A percentile compares a stretch with the other conserved stretches of the same genome.
phyloP scores from a whole-genome alignment of 2,329 filamentous ascomycete species.

The Diaporthe longicolla region DNA sequence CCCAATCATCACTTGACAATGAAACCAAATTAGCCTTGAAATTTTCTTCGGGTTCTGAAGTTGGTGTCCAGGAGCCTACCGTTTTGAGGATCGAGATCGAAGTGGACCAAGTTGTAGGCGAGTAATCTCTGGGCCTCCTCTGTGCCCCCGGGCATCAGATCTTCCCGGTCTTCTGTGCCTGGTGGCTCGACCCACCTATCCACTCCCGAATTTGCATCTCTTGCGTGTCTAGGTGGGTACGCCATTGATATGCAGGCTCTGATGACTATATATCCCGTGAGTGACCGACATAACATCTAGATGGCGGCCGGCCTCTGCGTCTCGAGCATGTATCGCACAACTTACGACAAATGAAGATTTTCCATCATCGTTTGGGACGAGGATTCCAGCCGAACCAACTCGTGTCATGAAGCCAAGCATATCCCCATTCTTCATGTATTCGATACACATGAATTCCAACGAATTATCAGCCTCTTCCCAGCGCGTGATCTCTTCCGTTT shows the following conservation, averaged over 20 bases:
- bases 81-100: constrained; percentile 14
- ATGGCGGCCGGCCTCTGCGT: neutral
- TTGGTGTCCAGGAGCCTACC: neutral
- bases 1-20: neutral
- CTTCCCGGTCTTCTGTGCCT: neutral
- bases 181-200: constrained; percentile 1
- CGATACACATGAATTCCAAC: constrained; percentile 19
- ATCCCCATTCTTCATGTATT: constrained; percentile 23
- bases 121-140: neutral
- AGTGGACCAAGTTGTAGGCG: constrained; percentile 3
- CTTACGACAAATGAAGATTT: constrained; percentile 23
- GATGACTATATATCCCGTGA: neutral
- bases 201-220: neutral
- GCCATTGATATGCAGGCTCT: constrained; percentile 20
- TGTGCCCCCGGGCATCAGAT: neutral
- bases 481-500: neutral
- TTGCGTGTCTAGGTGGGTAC: neutral
- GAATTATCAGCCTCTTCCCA: constrained; percentile 15
- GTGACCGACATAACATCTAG: neutral
- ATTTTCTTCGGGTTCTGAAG: too few relatives aligned
- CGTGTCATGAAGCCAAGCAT: neutral
- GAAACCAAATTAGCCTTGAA: neutral
- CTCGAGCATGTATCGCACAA: neutral
- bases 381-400: neutral
- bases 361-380: neutral